Conservation (phyloP, 352 stramenopile species). For the Phytophthora vignae region DNA sequence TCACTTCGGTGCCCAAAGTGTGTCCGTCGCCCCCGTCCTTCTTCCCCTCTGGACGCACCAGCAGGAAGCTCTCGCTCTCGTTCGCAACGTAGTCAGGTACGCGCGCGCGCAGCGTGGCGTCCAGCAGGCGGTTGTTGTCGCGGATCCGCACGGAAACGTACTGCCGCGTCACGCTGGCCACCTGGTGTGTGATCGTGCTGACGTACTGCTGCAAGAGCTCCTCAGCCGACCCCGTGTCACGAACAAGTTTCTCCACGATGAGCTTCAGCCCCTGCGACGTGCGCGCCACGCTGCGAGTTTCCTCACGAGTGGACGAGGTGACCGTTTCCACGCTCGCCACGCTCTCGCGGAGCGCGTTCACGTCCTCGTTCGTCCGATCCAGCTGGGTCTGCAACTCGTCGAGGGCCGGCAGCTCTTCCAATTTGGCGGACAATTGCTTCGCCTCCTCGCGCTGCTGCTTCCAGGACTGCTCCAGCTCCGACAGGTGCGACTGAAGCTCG, state of each 20-base stretch:
- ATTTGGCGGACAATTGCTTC: conserved; percentile 15
- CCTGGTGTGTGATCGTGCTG: conserved; percentile 86
- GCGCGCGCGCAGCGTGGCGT: conserved; percentile 74
- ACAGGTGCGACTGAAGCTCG: conserved; percentile 28
- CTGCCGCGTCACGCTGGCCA: conserved; percentile 81
- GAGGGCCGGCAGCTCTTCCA: conserved; percentile 30
- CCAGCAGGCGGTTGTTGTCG: conserved; percentile 84
- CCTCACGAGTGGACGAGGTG: conserved; percentile 49
- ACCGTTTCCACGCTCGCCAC: conserved; percentile 53
- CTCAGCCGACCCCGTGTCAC: conserved; percentile 72
- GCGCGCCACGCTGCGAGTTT: conserved; percentile 53
- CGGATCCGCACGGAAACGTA: conserved; percentile 84
- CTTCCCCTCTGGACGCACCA: conserved; percentile 66
- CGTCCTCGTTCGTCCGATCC: conserved; percentile 47
- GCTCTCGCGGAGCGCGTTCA: conserved; percentile 51
- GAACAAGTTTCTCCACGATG: conserved; percentile 82
- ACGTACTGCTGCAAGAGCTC: conserved; percentile 85
- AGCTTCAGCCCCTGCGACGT: conserved; percentile 71
- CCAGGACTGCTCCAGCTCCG: conserved; percentile 25
- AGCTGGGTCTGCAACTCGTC: conserved; percentile 50
- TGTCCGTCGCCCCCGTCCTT: conserved; percentile 20
- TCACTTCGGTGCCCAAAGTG: conserved; percentile 20
- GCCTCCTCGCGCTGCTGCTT: conserved; percentile 23
- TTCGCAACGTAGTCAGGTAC: conserved; percentile 74
- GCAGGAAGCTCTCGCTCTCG: conserved; percentile 73